phyloP scores from a whole-genome alignment of 352 stramenopile genomes.

The Aphanomyces astaci region DNA sequence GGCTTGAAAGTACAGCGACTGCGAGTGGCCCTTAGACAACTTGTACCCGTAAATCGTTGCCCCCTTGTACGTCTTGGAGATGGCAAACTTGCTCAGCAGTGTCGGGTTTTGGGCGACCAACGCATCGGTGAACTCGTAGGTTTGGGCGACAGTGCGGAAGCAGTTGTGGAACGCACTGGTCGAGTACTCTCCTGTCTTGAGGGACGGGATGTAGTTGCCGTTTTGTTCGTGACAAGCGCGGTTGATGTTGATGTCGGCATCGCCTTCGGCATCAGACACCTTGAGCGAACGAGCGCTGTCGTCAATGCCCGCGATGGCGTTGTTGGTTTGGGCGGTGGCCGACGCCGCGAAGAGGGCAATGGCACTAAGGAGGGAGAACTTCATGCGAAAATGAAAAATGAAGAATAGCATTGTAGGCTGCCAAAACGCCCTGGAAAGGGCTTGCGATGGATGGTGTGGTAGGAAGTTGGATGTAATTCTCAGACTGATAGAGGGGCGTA shows the following conservation, averaged over 20 bases:
- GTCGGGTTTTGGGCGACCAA: conserved; percentile 18
- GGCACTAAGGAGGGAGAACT: no score
- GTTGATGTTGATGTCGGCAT: conserved; percentile 8
- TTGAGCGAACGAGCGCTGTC: background rate
- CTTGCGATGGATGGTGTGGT: no score
- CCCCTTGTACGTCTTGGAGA: conserved; percentile 26
- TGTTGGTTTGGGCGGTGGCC: no score
- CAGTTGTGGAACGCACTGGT: conserved; percentile 31
- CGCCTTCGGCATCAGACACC: background rate
- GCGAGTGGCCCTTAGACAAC: conserved; percentile 34
- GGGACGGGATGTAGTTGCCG: no score
- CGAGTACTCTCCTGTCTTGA: conserved; percentile 23
- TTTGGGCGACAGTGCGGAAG: conserved; percentile 26
- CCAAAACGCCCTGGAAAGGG: no score
- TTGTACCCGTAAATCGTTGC: conserved; percentile 30
- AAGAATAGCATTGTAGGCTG: no score
- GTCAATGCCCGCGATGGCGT: background rate
- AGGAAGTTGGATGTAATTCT: no score
- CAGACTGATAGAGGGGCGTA: no score
- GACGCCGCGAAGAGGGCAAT: no score
- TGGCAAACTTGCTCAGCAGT: no score
- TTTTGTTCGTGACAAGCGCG: background rate
- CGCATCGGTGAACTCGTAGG: conserved; percentile 30
- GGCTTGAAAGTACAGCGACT: conserved; percentile 28
- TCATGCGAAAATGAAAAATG: no score